Base-by-base conservation (phyloP, 805 yeast genomes). In the Hanseniaspora occidentalis region DNA sequence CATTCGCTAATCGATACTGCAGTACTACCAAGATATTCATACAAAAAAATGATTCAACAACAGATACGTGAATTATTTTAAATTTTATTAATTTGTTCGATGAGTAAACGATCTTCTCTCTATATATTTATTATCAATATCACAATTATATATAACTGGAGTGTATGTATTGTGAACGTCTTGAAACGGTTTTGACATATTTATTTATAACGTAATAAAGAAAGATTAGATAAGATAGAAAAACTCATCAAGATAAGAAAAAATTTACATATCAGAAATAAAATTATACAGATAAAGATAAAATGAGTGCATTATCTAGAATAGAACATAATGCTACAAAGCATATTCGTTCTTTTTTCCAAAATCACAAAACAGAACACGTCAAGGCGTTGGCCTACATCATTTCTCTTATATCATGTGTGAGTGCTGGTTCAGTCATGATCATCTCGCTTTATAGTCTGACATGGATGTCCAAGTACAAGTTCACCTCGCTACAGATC, bases 361-460 rank as follows among this genome's bases (percentile, higher is more conserved):
- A 67, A 1, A 54, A 51, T 6, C 64, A 66, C 36, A 60, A 73
- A 44, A 63, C 74, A 5, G 58, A 61, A 8, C 51, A 53, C 10
- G 27, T 56, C 1, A 51, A 79, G 13, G 67, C 72, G 18, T 45
- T 66, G 17, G 77, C 89, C 13, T 81, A 81, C 50, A 41, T 57
- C 8, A 64, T 75, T 24, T 71, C 88, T 2, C 57, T 82, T 31
- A 27, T 70, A 13, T 69, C 84, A 39, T 82, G 95, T 58, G 64
- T 85, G 2, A 70, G 79, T 36, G 77, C 85, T 19, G 96, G 95
- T 0, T 82, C 94, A 3, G 81, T 89, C 39, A 68, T 84, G 44
- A 68, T 88, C 17, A 84, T 86, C 55, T 79, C 96, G 7, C 63
- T 89, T 31, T 88, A 79, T 58, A 73, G 95, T 5, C 71, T 80